Conservation (phyloP, 2,329 filamentous ascomycete species). For the Monosporascus sp. region DNA sequence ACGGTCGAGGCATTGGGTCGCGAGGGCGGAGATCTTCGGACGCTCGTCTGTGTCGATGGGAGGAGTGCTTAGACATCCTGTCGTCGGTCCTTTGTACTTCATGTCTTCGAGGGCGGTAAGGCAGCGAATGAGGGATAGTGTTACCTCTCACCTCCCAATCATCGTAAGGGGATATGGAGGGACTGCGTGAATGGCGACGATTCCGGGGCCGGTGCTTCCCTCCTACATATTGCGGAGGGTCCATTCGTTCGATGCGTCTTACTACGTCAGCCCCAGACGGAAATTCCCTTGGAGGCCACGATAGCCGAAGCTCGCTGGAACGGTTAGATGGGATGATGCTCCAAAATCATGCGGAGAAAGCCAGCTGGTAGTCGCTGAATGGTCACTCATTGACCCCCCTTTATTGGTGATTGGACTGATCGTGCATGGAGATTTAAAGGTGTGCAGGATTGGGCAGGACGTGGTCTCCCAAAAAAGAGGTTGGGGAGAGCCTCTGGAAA, state of each 20-base stretch:
- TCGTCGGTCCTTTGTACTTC: constrained; percentile 29
- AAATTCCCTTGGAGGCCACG: constrained; percentile 21
- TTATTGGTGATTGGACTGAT: constrained; percentile 25
- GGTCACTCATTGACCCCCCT: constrained; percentile 21
- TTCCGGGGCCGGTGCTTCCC: constrained; percentile 24
- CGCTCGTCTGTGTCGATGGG: constrained; percentile 19
- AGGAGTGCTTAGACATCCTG: constrained; percentile 18
- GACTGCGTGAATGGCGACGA: constrained; percentile 20
- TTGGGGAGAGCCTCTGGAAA: background rate
- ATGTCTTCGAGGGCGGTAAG: constrained; percentile 27
- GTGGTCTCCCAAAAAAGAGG: background rate
- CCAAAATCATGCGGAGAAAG: constrained; percentile 22
- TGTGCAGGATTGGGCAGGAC: constrained; percentile 23
- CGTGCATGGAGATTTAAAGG: constrained; percentile 23
- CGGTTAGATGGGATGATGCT: constrained; percentile 22
- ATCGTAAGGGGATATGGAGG: constrained; percentile 23
- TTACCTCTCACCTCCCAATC: constrained; percentile 26
- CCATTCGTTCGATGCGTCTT: constrained; percentile 24
- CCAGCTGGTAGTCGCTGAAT: constrained; percentile 31
- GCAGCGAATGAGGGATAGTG: constrained; percentile 27
- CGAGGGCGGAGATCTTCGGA: constrained; percentile 20
- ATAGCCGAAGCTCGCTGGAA: constrained; percentile 6
- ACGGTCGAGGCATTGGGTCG: constrained; percentile 25
- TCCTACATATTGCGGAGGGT: constrained; percentile 21
- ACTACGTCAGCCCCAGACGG: constrained; percentile 22